phyloP scores from a whole-genome alignment of 164 flowering plant genomes.

The Echeveria elegans region DNA sequence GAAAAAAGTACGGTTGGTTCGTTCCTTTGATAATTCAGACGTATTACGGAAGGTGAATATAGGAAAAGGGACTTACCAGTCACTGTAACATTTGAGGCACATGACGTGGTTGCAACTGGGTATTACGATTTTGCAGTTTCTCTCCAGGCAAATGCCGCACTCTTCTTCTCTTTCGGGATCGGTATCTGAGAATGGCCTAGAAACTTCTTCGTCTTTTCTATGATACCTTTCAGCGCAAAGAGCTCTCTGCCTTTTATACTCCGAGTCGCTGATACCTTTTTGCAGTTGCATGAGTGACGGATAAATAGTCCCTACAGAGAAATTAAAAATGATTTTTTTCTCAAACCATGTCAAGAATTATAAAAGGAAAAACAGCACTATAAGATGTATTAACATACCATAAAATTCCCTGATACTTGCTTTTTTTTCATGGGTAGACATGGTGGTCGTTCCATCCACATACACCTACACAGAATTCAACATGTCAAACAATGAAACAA shows the following conservation, averaged over 20 bases:
- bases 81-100: constrained; percentile 87
- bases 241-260: constrained; percentile 69
- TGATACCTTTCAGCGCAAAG: constrained; percentile 64
- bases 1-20: neutral
- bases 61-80: constrained; percentile 43
- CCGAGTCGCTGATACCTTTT: constrained; percentile 69
- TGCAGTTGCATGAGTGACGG: constrained; percentile 83
- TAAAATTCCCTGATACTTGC: constrained; percentile 73
- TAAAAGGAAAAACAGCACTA: too few species aligned
- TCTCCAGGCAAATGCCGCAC: constrained; percentile 97
- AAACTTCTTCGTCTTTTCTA: constrained; percentile 56
- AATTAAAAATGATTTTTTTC: neutral
- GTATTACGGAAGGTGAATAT: constrained; percentile 7
- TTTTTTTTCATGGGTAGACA: constrained; percentile 66
- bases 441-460: constrained; percentile 71
- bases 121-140: constrained; percentile 64
- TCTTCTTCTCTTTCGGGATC: constrained; percentile 89
- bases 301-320: constrained; percentile 58
- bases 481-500: neutral
- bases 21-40: too few species aligned
- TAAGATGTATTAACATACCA: constrained; percentile 25
- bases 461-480: constrained; percentile 38
- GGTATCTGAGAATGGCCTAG: constrained; percentile 31
- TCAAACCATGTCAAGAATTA: neutral
- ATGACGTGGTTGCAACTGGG: constrained; percentile 83